These are phyloP conservation scores for Testicularia cyperi DNA, from an alignment of 1,284 basidiomycete genomes.

Conservation along the genomic window DNA sequence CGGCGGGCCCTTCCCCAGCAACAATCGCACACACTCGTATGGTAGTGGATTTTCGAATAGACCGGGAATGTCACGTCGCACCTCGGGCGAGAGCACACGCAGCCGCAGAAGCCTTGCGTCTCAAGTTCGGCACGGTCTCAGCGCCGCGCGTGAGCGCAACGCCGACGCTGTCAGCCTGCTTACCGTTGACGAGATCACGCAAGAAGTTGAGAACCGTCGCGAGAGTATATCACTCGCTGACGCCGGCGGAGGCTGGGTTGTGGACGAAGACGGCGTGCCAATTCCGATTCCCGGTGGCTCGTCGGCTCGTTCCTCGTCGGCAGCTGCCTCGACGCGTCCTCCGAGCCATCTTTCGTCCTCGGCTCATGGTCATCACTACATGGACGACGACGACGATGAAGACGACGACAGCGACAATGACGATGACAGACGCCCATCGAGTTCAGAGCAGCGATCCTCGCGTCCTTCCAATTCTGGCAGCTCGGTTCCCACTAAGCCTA, in stretches of 20 bases:
- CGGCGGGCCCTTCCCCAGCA: background rate
- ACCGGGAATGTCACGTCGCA: conserved; percentile 31
- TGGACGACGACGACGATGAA: conserved; percentile 57
- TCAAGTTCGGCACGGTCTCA: conserved; percentile 36
- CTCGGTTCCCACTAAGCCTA: conserved; percentile 18
- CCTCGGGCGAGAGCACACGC: conserved; percentile 44
- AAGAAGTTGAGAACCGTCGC: conserved; percentile 84
- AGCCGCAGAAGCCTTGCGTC: conserved; percentile 45
- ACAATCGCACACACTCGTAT: background rate
- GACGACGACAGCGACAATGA: conserved; percentile 58
- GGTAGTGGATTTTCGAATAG: conserved; percentile 1
- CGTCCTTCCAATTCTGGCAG: no score
- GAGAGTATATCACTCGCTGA: conserved; percentile 62
- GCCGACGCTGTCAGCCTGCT: conserved; percentile 82
- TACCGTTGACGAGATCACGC: conserved; percentile 96
- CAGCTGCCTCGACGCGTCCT: conserved; percentile 39
- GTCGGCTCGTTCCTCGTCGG: conserved; percentile 15
- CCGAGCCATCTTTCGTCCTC: conserved; percentile 29
- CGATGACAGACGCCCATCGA: no score
- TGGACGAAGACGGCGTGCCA: conserved; percentile 58
- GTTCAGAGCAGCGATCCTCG: no score
- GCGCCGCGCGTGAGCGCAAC: conserved; percentile 67
- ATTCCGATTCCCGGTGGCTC: conserved; percentile 38
- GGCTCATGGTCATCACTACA: conserved; percentile 62
- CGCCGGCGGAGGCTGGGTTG: conserved; percentile 36